Percentiles rank a stretch among this genome's conserved stretches.
Evolutionary conservation across 768 basidiomycete genomes (phyloP).

Genomic region (Pleurotus ostreatus): DNA sequence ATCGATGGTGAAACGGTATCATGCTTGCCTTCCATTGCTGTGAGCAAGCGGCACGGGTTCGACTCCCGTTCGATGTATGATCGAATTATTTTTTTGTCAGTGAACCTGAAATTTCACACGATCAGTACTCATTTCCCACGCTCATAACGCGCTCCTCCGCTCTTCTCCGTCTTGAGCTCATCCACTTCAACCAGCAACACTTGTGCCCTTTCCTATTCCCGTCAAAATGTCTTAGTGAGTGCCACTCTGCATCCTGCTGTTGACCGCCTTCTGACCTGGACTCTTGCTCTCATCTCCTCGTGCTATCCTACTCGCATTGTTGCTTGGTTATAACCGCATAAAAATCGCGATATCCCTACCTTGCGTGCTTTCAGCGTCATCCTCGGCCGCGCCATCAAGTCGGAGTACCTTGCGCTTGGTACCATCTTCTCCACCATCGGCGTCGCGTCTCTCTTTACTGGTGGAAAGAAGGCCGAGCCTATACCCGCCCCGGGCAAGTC

Average conservation of each 20-base stretch:
- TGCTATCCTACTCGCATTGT: background rate
- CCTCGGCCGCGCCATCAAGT: constrained; percentile 76
- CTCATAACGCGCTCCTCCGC: no score
- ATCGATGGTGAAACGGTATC: no score
- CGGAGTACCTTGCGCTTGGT: constrained; percentile 74
- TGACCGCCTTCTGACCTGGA: background rate
- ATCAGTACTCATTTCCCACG: background rate
- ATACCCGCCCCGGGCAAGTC: constrained; percentile 32
- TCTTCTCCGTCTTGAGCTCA: background rate
- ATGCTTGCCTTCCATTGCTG: no score
- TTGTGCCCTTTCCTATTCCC: background rate
- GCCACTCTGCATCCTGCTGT: background rate
- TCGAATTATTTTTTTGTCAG: background rate
- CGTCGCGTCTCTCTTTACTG: constrained; percentile 48
- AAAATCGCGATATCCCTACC: background rate
- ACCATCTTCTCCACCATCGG: constrained; percentile 54
- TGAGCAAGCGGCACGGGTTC: no score
- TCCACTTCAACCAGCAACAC: background rate
- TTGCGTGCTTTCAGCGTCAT: constrained; percentile 49
- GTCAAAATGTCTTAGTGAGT: constrained; percentile 7
- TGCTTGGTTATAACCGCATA: background rate
- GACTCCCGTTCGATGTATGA: no score
- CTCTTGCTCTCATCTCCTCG: background rate
- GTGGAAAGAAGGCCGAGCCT: constrained; percentile 47
- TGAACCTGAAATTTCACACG: background rate